phyloP scores from a whole-genome alignment of 148 eudicot genomes.

The Camellia sinensis region DNA sequence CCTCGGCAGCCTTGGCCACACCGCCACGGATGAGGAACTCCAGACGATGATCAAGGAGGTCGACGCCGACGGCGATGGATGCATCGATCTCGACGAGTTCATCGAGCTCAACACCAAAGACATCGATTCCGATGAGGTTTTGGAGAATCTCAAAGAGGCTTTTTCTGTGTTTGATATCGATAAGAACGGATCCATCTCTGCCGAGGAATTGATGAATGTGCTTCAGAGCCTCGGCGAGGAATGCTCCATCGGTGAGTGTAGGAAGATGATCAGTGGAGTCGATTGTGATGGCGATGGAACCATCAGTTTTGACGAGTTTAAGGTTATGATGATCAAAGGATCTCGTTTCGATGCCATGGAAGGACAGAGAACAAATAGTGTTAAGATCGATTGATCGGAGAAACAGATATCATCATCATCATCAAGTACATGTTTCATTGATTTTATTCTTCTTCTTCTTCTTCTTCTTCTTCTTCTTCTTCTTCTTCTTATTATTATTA shows the following conservation, averaged over 20 bases:
- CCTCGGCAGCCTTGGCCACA: conserved; percentile 35
- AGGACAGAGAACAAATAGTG: neutral
- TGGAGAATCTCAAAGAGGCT: conserved; percentile 42
- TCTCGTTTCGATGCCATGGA: conserved; percentile 15
- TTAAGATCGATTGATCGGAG: neutral
- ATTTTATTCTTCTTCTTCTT: neutral
- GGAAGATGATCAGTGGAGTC: conserved; percentile 46
- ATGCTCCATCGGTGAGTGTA: conserved; percentile 39
- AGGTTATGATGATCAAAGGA: conserved; percentile 41
- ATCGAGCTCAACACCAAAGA: conserved; percentile 49
- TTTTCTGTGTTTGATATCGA: conserved; percentile 46
- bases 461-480: too few species aligned
- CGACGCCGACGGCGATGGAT: conserved; percentile 52
- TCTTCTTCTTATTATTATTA: neutral
- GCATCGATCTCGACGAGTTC: conserved; percentile 43
- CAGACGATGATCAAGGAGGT: conserved; percentile 36
- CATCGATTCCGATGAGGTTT: conserved; percentile 32
- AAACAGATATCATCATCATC: neutral
- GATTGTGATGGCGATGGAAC: conserved; percentile 52
- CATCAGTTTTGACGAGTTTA: conserved; percentile 43
- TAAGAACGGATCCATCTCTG: conserved; percentile 41
- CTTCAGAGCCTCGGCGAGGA: conserved; percentile 44
- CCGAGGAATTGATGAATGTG: conserved; percentile 41
- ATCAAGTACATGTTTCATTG: neutral
- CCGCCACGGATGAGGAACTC: conserved; percentile 31